Conservation (phyloP, 768 basidiomycete genomes). For the Boletus rex-veris region DNA sequence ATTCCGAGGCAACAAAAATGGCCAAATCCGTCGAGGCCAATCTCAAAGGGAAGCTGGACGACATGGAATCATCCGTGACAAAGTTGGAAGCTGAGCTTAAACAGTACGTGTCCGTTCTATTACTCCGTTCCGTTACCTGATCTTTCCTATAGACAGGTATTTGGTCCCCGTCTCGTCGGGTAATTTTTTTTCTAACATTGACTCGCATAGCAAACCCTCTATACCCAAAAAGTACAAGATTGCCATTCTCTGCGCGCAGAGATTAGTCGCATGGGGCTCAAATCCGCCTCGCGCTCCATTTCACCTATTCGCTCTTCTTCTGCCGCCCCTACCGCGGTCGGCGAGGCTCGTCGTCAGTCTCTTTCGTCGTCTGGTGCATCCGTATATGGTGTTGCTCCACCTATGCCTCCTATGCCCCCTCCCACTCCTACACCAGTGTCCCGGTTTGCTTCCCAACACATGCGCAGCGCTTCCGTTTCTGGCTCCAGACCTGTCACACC, state of each 20-base stretch:
- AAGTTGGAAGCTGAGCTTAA: conserved; percentile 69
- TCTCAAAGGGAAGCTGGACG: conserved; percentile 64
- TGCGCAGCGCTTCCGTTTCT: conserved; percentile 52
- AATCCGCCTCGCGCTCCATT: conserved; percentile 24
- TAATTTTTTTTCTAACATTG: conserved; percentile 14
- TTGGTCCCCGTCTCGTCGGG: conserved; percentile 22
- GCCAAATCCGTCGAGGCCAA: conserved; percentile 60
- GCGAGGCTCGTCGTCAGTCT: conserved; percentile 30
- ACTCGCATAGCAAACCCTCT: conserved; percentile 50
- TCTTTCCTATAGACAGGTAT: conserved; percentile 53
- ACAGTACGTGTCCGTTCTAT: conserved; percentile 48
- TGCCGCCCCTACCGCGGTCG: conserved; percentile 18
- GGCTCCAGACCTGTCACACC: conserved; percentile 33
- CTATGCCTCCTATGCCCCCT: conserved; percentile 41
- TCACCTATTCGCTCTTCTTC: conserved; percentile 29
- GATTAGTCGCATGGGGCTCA: conserved; percentile 48
- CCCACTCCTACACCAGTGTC: conserved; percentile 46
- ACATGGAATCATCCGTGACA: conserved; percentile 51
- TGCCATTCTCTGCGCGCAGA: conserved; percentile 65
- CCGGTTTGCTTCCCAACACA: conserved; percentile 51
- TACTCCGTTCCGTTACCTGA: conserved; percentile 12
- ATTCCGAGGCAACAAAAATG: conserved; percentile 70
- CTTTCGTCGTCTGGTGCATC: conserved; percentile 31
- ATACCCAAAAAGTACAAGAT: conserved; percentile 68
- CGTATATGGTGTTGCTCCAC: conserved; percentile 29